Percentiles rank a stretch among this genome's conserved stretches.
These are phyloP conservation scores for Rhynchosporium agropyri DNA, from an alignment of 2,329 filamentous ascomycete species.

Conservation along the genomic window DNA sequence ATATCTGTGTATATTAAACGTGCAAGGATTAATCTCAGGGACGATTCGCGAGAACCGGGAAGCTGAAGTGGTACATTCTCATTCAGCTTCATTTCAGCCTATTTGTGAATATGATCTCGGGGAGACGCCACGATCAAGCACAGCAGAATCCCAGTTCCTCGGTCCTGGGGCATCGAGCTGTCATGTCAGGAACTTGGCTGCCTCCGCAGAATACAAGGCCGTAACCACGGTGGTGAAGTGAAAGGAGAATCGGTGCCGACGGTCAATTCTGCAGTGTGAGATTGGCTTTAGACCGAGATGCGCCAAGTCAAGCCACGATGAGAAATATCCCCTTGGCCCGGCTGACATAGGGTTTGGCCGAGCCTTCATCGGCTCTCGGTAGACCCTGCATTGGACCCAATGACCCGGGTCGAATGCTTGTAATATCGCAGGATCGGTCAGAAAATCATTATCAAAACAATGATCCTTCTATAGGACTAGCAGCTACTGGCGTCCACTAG, in stretches of 20 bases:
- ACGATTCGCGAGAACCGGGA: neutral
- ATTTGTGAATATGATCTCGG: neutral
- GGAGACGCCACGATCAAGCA: neutral
- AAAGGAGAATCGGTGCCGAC: too few species aligned
- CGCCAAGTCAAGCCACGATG: neutral
- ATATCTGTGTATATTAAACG: neutral
- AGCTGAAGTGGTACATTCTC: neutral
- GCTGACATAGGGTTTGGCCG: neutral
- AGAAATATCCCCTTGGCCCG: neutral
- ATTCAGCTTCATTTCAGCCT: neutral
- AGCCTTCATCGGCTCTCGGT: too few species aligned
- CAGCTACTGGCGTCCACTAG: too few species aligned
- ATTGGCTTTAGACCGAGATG: too few species aligned
- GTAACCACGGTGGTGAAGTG: neutral
- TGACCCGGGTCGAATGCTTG: neutral
- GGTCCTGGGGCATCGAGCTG: neutral
- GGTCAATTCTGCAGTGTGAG: too few species aligned
- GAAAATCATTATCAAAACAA: neutral
- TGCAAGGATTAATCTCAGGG: neutral
- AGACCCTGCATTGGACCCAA: neutral
- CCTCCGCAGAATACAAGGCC: neutral
- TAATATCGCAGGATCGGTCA: neutral
- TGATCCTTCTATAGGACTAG: neutral
- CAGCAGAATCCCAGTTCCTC: neutral
- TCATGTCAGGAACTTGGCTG: constrained; percentile 1